Evolutionary conservation across 2,329 filamentous ascomycete genomes (phyloP).

Genomic region (Rutstroemia sp.): DNA sequence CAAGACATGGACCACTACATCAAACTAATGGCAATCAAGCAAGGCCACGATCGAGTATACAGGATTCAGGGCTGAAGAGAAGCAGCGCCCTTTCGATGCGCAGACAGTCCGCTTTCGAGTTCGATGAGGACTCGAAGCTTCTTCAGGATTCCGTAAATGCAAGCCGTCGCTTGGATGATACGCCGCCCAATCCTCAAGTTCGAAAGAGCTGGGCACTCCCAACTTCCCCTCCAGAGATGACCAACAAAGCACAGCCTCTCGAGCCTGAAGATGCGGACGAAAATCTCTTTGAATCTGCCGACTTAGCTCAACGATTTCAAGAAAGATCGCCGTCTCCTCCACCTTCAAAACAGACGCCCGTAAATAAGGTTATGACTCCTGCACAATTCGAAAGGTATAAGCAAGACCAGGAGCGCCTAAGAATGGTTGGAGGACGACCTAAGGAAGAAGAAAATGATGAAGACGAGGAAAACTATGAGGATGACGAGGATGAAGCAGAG

Average conservation of each 20-base stretch:
- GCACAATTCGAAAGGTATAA: slow-evolving; percentile 79
- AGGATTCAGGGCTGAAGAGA: slow-evolving; percentile 21
- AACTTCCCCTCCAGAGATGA: slow-evolving; percentile 10
- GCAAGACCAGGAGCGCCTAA: slow-evolving; percentile 60
- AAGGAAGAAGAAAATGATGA: slow-evolving; percentile 54
- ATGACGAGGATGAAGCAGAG: slow-evolving; percentile 74
- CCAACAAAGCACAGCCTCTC: slow-evolving; percentile 21
- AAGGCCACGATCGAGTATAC: slow-evolving; percentile 4
- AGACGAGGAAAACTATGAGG: slow-evolving; percentile 54
- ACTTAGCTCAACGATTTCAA: slow-evolving; percentile 24
- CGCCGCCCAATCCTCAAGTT: slow-evolving; percentile 15
- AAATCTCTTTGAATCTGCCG: slow-evolving; percentile 23
- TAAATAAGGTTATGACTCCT: slow-evolving; percentile 81
- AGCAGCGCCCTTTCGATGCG: slow-evolving; percentile 24
- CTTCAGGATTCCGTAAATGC: slow-evolving; percentile 28
- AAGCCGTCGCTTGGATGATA: slow-evolving; percentile 23
- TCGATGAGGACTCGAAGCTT: slow-evolving; percentile 29
- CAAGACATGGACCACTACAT: slow-evolving; percentile 6
- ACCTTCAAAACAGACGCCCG: slow-evolving; percentile 29
- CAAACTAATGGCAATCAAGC: slow-evolving; percentile 3
- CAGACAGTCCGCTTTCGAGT: slow-evolving; percentile 24
- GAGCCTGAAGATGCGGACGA: slow-evolving; percentile 23
- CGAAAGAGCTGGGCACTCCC: slow-evolving; percentile 26
- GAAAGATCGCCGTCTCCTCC: slow-evolving; percentile 16
- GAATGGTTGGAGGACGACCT: slow-evolving; percentile 37